Conservation (phyloP, 768 basidiomycete genomes). For the Suillus tomentosus region DNA sequence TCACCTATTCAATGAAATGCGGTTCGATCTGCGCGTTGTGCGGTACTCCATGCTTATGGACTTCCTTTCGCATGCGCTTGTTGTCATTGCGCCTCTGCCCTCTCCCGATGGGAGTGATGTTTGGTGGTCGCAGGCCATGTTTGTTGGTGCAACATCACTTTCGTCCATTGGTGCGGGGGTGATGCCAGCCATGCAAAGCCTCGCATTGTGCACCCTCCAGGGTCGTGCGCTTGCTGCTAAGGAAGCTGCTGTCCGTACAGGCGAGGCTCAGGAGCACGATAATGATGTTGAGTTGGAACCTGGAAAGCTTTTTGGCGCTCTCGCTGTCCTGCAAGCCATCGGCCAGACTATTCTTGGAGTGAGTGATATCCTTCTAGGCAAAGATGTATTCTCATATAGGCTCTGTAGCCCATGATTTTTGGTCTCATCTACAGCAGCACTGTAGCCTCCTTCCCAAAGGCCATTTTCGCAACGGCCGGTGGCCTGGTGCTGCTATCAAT, state of each 20-base stretch:
- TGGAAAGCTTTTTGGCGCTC: slow-evolving; percentile 70
- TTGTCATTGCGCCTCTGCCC: slow-evolving; percentile 54
- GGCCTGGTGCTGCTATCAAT: slow-evolving; percentile 55
- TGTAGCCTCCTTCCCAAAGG: slow-evolving; percentile 64
- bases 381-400: not conserved
- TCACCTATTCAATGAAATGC: slow-evolving; percentile 59
- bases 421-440: slow-evolving; percentile 65
- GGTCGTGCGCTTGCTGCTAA: slow-evolving; percentile 27
- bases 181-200: slow-evolving; percentile 68
- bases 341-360: slow-evolving; percentile 63
- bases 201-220: slow-evolving; percentile 68
- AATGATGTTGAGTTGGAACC: slow-evolving; percentile 36
- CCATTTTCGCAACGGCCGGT: slow-evolving; percentile 65
- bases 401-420: slow-evolving; percentile 65
- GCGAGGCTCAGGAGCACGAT: slow-evolving; percentile 16
- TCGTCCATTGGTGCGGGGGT: slow-evolving; percentile 69
- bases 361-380: slow-evolving; percentile 17
- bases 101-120: slow-evolving; percentile 27
- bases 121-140: slow-evolving; percentile 43
- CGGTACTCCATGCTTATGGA: slow-evolving; percentile 68
- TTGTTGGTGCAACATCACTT: slow-evolving; percentile 61
- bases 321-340: slow-evolving; percentile 66
- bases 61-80: slow-evolving; percentile 61
- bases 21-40: slow-evolving; percentile 69
- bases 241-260: slow-evolving; percentile 37